Conservation (phyloP, 108 stramenopile species). For the Discostella stelligeroides region DNA sequence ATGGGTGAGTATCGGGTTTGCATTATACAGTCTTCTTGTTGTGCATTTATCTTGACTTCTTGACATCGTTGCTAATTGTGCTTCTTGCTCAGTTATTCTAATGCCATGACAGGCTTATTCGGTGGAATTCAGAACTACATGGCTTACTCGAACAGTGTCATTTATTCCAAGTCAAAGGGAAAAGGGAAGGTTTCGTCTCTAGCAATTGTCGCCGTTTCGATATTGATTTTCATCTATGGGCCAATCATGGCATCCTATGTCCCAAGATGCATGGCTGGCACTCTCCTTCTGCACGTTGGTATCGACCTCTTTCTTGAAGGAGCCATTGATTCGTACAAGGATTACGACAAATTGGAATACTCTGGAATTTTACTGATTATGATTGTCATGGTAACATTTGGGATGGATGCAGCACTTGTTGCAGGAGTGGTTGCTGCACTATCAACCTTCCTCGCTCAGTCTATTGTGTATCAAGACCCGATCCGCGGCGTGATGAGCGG, state of each 20-base stretch:
- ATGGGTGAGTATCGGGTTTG: conserved; percentile 20
- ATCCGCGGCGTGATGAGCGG: conserved; percentile 74
- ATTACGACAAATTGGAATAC: conserved; percentile 54
- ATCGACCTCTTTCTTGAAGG: conserved; percentile 50
- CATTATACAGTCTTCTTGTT: background rate
- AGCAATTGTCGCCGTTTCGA: conserved; percentile 22
- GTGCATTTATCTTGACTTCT: background rate
- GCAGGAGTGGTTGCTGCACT: conserved; percentile 67
- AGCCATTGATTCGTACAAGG: conserved; percentile 18
- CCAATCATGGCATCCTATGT: conserved; percentile 17
- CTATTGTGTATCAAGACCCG: conserved; percentile 58
- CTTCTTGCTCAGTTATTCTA: conserved; percentile 50
- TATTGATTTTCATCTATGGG: conserved; percentile 27
- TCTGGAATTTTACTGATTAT: conserved; percentile 73
- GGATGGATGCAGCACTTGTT: conserved; percentile 73
- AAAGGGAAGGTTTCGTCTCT: conserved; percentile 53
- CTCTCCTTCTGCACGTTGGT: conserved; percentile 49
- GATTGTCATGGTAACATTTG: conserved; percentile 67
- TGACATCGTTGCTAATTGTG: background rate
- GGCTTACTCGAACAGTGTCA: conserved; percentile 64
- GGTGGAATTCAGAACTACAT: conserved; percentile 79
- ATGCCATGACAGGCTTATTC: conserved; percentile 55
- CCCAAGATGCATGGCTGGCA: conserved; percentile 54
- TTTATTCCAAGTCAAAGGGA: conserved; percentile 72
- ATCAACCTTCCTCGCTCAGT: conserved; percentile 66